Percentiles rank a stretch among this genome's conserved stretches.
Conservation (phyloP, 352 stramenopile species). For the Thraustotheca clavata region DNA sequence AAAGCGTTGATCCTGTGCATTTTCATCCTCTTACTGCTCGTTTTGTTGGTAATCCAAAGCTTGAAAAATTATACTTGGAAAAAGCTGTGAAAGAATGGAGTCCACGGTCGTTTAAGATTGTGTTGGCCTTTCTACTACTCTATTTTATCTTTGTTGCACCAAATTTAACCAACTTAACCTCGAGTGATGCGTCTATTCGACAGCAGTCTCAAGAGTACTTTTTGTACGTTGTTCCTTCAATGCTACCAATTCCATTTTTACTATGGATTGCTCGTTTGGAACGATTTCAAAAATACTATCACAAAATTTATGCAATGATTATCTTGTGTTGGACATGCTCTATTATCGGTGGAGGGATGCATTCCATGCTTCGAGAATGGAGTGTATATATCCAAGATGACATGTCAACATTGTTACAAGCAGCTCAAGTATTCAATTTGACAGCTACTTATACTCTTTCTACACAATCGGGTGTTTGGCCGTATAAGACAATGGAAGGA, state of each 20-base stretch:
- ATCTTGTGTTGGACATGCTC: conserved; percentile 64
- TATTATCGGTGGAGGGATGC: conserved; percentile 65
- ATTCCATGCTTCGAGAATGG: conserved; percentile 78
- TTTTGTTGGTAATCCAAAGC: conserved; percentile 56
- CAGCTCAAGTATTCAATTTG: conserved; percentile 60
- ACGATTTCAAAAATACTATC: conserved; percentile 61
- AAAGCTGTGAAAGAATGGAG: conserved; percentile 76
- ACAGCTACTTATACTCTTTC: conserved; percentile 23
- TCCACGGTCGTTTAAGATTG: conserved; percentile 48
- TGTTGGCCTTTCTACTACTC: conserved; percentile 53
- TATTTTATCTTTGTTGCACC: conserved; percentile 67
- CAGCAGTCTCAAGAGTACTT: conserved; percentile 50
- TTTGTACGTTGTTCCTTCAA: conserved; percentile 54
- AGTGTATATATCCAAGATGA: conserved; percentile 66
- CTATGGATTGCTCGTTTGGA: conserved; percentile 54
- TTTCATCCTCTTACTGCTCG: conserved; percentile 65
- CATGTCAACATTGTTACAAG: conserved; percentile 50
- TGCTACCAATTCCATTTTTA: conserved; percentile 53
- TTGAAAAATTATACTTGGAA: conserved; percentile 74
- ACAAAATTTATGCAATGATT: conserved; percentile 60
- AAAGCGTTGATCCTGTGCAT: not conserved
- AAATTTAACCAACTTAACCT: conserved; percentile 62
- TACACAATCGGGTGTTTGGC: conserved; percentile 28
- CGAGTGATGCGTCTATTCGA: conserved; percentile 41
- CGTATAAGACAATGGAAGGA: conserved; percentile 45